Evolutionary conservation across 2,329 filamentous ascomycete species (phyloP).

Genomic region (Calcarisporium arbuscula): DNA sequence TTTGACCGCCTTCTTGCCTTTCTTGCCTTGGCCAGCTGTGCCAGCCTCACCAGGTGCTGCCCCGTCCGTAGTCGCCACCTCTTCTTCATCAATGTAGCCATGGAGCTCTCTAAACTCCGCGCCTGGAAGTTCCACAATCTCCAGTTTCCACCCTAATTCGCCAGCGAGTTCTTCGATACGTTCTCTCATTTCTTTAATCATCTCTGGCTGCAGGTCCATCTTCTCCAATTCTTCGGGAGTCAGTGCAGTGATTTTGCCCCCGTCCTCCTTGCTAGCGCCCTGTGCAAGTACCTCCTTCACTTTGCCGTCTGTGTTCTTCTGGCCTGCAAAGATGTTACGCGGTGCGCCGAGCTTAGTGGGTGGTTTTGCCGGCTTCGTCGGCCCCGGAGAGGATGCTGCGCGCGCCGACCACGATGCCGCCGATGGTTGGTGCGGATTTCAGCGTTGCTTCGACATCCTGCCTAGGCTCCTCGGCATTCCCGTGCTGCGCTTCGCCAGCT

Average conservation of each 20-base stretch:
- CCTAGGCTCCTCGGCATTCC: slow-evolving; percentile 13
- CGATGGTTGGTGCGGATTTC: slow-evolving; percentile 34
- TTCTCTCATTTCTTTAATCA: slow-evolving; percentile 62
- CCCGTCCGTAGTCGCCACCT: slow-evolving; percentile 20
- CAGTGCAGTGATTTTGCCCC: slow-evolving; percentile 55
- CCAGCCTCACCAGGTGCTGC: slow-evolving; percentile 6
- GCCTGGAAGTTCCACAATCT: slow-evolving; percentile 65
- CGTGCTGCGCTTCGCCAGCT: slow-evolving; percentile 11
- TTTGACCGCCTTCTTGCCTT: slow-evolving; percentile 1
- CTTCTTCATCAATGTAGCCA: slow-evolving; percentile 59
- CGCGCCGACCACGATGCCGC: slow-evolving; percentile 47
- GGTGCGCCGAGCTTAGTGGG: slow-evolving; percentile 39
- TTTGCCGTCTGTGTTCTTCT: slow-evolving; percentile 15
- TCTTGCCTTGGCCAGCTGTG: slow-evolving; percentile 1
- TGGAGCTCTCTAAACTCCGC: slow-evolving; percentile 54
- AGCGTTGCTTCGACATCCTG: slow-evolving; percentile 26
- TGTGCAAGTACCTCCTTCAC: slow-evolving; percentile 40
- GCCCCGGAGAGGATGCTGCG: slow-evolving; percentile 40
- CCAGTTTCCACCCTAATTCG: slow-evolving; percentile 71
- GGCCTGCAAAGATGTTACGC: slow-evolving; percentile 28
- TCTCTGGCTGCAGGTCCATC: slow-evolving; percentile 58
- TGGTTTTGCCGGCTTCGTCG: slow-evolving; percentile 41
- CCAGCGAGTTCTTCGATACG: slow-evolving; percentile 64
- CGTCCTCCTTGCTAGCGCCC: slow-evolving; percentile 45
- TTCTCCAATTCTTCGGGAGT: slow-evolving; percentile 62